phyloP scores from a whole-genome alignment of 2,329 filamentous ascomycete species.

The Beauveria sp. region DNA sequence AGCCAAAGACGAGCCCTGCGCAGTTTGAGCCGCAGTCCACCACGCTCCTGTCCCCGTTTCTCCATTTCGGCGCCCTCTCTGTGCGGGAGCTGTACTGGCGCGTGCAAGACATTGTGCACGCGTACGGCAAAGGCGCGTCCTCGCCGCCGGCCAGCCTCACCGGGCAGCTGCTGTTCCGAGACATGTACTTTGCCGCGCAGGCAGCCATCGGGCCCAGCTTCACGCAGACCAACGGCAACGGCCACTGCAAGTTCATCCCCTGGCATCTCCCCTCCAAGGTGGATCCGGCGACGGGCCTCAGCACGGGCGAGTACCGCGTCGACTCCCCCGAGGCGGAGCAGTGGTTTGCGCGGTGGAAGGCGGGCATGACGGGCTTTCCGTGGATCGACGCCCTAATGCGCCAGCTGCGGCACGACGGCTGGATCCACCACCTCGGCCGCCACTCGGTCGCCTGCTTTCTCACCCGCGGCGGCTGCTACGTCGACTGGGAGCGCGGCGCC shows the following conservation, averaged over 20 bases:
- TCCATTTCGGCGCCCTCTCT: slow-evolving; percentile 69
- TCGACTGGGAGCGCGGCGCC: slow-evolving; percentile 71
- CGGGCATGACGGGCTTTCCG: slow-evolving; percentile 65
- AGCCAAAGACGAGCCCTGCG: slow-evolving; percentile 67
- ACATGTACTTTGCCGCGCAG: slow-evolving; percentile 79
- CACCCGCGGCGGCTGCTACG: slow-evolving; percentile 70
- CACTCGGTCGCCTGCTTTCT: slow-evolving; percentile 76
- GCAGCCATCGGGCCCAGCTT: slow-evolving; percentile 58
- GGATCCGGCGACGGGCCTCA: slow-evolving; percentile 32
- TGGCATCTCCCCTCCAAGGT: slow-evolving; percentile 66
- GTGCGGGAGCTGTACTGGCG: slow-evolving; percentile 67
- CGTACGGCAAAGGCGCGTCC: slow-evolving; percentile 48
- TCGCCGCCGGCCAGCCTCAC: slow-evolving; percentile 60
- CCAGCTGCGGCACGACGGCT: slow-evolving; percentile 62
- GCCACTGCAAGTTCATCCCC: slow-evolving; percentile 64
- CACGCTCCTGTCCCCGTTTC: slow-evolving; percentile 62
- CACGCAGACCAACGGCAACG: slow-evolving; percentile 56
- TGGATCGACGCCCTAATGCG: slow-evolving; percentile 79
- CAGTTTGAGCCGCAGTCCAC: slow-evolving; percentile 66
- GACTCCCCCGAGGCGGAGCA: slow-evolving; percentile 54
- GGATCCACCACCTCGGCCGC: slow-evolving; percentile 72
- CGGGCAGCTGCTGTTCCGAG: slow-evolving; percentile 68
- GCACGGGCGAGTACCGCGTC: slow-evolving; percentile 55
- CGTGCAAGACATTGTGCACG: slow-evolving; percentile 52
- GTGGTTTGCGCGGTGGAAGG: slow-evolving; percentile 62